phyloP scores from a whole-genome alignment of 2,329 filamentous ascomycete species.

The Neospermospora avenae region DNA sequence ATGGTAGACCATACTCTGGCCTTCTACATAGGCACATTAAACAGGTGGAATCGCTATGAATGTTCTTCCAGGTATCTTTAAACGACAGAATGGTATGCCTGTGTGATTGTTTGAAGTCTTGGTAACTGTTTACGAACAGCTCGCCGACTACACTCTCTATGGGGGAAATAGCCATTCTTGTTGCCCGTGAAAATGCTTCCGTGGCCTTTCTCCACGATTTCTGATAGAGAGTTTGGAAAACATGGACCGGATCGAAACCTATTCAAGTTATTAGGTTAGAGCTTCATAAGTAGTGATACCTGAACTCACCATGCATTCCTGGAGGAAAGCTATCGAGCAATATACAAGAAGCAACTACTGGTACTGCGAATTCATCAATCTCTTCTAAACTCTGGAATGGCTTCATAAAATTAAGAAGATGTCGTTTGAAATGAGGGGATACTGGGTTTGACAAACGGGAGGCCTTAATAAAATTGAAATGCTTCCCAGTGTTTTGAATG shows the following conservation, averaged over 20 bases:
- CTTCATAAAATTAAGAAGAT: background rate
- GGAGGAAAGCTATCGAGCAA: background rate
- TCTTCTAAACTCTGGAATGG: background rate
- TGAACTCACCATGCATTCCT: background rate
- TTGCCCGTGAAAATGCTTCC: background rate
- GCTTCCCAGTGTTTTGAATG: background rate
- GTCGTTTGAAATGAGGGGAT: background rate
- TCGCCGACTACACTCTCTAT: conserved; percentile 3
- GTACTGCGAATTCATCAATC: background rate
- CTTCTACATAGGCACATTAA: background rate
- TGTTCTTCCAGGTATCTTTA: background rate
- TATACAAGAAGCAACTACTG: background rate
- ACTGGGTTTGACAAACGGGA: background rate
- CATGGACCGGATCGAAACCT: background rate
- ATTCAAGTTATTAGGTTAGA: background rate
- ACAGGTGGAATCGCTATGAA: background rate
- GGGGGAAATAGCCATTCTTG: background rate
- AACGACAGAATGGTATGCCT: background rate
- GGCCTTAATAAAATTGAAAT: background rate
- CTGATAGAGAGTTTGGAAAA: background rate
- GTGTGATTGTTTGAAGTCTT: background rate
- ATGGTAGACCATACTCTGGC: background rate
- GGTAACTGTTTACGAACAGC: conserved; percentile 12
- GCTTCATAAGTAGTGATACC: background rate
- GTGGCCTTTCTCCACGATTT: background rate